These are phyloP conservation scores for Somion occarium DNA, from an alignment of 1,284 basidiomycete genomes.

Conservation along the genomic window DNA sequence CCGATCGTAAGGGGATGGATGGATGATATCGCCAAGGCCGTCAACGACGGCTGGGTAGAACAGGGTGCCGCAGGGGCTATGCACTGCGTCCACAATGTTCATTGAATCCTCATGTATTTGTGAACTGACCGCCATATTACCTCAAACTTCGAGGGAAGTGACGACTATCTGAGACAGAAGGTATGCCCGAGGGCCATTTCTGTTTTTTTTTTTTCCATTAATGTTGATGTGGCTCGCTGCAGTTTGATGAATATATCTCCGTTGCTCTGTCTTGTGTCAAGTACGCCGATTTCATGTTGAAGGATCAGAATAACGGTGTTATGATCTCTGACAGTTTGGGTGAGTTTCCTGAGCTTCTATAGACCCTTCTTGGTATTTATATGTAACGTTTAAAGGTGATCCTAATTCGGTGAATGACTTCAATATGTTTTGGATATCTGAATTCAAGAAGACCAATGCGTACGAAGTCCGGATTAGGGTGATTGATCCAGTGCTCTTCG, in stretches of 20 bases:
- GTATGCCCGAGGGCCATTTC: constrained; percentile 42
- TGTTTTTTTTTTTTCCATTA: background rate
- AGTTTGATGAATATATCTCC: constrained; percentile 85
- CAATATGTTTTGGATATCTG: constrained; percentile 77
- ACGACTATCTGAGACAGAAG: constrained; percentile 87
- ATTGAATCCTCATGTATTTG: background rate
- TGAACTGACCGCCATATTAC: background rate
- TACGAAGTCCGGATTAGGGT: constrained; percentile 84
- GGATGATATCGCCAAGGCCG: constrained; percentile 49
- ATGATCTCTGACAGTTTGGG: constrained; percentile 61
- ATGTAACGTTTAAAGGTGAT: constrained; percentile 31
- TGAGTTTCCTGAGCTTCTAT: no score
- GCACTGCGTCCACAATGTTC: constrained; percentile 46
- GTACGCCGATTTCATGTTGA: constrained; percentile 76
- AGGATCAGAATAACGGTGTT: constrained; percentile 58
- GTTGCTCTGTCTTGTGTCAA: constrained; percentile 80
- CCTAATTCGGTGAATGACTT: constrained; percentile 64
- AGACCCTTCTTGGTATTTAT: background rate
- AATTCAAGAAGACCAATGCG: constrained; percentile 81
- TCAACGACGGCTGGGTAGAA: constrained; percentile 54
- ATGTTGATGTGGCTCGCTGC: constrained; percentile 2
- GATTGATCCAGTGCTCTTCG: constrained; percentile 87
- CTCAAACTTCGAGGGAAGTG: constrained; percentile 81
- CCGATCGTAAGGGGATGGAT: constrained; percentile 98
- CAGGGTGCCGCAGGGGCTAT: constrained; percentile 29